phyloP scores from a whole-genome alignment of 1,284 basidiomycete genomes.

The Vanrija pseudolonga region DNA sequence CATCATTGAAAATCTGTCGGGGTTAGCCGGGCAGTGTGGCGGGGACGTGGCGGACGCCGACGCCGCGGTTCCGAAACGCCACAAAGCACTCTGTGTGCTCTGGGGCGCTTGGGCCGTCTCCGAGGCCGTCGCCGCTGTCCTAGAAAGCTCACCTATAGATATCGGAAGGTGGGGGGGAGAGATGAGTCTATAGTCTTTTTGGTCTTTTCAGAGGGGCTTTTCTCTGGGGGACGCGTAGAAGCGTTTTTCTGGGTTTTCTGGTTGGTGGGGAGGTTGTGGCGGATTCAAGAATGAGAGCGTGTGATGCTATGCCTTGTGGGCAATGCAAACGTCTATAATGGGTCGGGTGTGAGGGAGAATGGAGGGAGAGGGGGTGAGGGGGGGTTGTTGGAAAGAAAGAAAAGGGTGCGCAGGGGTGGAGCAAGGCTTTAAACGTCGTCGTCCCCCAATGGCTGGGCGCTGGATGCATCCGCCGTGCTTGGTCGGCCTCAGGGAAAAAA shows the following conservation, averaged over 20 bases:
- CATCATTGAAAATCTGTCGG: conserved; percentile 30
- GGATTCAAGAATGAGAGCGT: neutral
- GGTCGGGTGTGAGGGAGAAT: neutral
- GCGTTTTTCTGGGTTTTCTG: neutral
- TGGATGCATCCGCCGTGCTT: no score
- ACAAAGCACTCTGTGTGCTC: no score
- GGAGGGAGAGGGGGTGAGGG: conserved; percentile 1
- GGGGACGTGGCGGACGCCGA: neutral
- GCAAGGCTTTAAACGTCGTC: conserved; percentile 19
- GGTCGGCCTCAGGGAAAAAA: no score
- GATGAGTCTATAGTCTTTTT: conserved; percentile 4
- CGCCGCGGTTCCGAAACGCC: no score
- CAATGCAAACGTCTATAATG: neutral
- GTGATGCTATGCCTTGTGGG: conserved; percentile 1
- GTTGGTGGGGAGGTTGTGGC: neutral
- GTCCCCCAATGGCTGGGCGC: no score
- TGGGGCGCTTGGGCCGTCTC: neutral
- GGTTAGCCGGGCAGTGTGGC: neutral
- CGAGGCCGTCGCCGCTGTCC: neutral
- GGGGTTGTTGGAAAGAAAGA: neutral
- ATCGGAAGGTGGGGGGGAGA: neutral
- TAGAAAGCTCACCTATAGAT: conserved; percentile 2
- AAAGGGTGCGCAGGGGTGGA: neutral
- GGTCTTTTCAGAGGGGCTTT: neutral
- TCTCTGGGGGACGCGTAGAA: neutral